These are phyloP conservation scores for Termitomyces sp. DNA, from an alignment of 1,284 basidiomycete species.

Conservation along the genomic window DNA sequence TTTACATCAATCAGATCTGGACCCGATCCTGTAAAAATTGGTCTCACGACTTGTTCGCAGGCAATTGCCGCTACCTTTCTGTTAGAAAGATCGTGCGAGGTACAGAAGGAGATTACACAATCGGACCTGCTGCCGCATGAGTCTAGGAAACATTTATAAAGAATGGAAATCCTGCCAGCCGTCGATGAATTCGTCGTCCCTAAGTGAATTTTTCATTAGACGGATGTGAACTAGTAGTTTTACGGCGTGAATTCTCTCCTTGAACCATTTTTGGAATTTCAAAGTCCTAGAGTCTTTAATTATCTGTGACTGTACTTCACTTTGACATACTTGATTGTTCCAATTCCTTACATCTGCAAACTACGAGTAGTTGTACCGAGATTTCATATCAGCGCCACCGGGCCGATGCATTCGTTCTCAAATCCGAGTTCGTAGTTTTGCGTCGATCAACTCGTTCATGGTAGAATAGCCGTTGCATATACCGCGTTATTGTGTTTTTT, in stretches of 20 bases:
- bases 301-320: neutral
- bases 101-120: neutral
- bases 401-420: neutral
- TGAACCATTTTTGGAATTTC: neutral
- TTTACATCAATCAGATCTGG: neutral
- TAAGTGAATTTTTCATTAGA: no score
- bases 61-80: neutral
- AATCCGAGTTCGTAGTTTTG: neutral
- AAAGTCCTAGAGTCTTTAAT: neutral
- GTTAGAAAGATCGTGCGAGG: neutral
- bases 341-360: neutral
- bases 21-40: neutral
- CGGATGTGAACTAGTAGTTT: no score
- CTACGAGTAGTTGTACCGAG: neutral
- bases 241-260: neutral
- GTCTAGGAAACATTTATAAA: neutral
- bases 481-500: neutral
- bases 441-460: neutral
- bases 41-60: neutral
- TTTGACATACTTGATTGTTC: neutral
- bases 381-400: constrained; percentile 1
- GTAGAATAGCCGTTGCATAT: neutral
- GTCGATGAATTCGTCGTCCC: neutral
- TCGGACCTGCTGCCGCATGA: neutral
- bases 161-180: neutral